Conservation (phyloP, 1,284 basidiomycete species). For the Malassezia globosa region DNA sequence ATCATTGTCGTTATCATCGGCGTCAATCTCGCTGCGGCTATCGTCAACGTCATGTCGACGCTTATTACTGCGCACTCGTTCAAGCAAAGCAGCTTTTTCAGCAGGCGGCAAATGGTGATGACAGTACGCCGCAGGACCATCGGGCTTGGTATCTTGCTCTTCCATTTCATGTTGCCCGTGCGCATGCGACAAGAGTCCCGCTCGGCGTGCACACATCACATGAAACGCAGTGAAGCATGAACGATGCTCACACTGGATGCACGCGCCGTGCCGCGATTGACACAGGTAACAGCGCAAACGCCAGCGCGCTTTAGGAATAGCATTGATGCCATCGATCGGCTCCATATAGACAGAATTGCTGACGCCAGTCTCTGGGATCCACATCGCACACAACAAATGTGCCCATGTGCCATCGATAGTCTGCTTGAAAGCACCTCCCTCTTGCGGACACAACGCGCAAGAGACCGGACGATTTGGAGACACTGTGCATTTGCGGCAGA, state of each 20-base stretch:
- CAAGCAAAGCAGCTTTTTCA: constrained; percentile 21
- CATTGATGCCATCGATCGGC: constrained; percentile 80
- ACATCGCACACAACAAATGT: constrained; percentile 91
- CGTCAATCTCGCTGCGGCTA: too few relatives aligned
- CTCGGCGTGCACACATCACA: constrained; percentile 71
- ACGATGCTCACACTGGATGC: constrained; percentile 88
- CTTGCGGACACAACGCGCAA: constrained; percentile 86
- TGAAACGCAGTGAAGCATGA: constrained; percentile 91
- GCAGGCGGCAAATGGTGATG: constrained; percentile 35
- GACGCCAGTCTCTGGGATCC: constrained; percentile 89
- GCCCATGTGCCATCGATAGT: constrained; percentile 87
- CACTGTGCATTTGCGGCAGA: constrained; percentile 95
- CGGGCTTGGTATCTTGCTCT: constrained; percentile 23
- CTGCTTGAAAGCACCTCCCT: constrained; percentile 97
- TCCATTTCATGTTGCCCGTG: constrained; percentile 25
- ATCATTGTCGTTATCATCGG: constrained; percentile 11
- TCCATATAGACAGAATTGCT: constrained; percentile 97
- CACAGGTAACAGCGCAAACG: constrained; percentile 79
- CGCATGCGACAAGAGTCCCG: constrained; percentile 33
- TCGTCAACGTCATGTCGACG: too few relatives aligned
- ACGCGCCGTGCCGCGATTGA: constrained; percentile 69
- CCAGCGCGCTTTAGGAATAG: constrained; percentile 82
- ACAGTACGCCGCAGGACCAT: constrained; percentile 32
- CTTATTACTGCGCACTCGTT: constrained; percentile 16
- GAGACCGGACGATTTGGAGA: constrained; percentile 90